These are phyloP conservation scores for Mortierella sp. DNA, from an alignment of 371 early-diverging fungal genomes.

Conservation along the genomic window DNA sequence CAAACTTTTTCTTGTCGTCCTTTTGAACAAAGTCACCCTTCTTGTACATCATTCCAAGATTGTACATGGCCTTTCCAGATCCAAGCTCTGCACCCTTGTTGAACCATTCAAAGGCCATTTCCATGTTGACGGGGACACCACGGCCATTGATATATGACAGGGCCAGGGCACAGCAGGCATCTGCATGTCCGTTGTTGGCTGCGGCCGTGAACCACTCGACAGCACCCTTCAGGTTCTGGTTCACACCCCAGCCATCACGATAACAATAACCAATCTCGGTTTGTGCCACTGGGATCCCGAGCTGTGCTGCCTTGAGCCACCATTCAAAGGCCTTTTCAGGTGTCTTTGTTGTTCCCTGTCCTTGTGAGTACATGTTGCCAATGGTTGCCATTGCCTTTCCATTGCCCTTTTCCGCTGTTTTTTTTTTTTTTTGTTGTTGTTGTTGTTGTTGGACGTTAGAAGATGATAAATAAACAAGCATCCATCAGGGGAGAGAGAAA, in stretches of 20 bases:
- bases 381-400: slow-evolving; percentile 51
- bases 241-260: slow-evolving; percentile 47
- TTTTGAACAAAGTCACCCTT: slow-evolving; percentile 77
- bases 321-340: slow-evolving; percentile 49
- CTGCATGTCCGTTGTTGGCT: slow-evolving; percentile 49
- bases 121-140: slow-evolving; percentile 70
- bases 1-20: slow-evolving; percentile 55
- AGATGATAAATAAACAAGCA: too few relatives aligned
- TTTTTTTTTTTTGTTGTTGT: too few relatives aligned
- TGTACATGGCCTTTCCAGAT: slow-evolving; percentile 86
- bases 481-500: too few relatives aligned
- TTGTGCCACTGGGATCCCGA: slow-evolving; percentile 44
- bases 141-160: slow-evolving; percentile 78
- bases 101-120: slow-evolving; percentile 81
- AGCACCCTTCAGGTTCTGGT: slow-evolving; percentile 46
- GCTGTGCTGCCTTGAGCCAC: slow-evolving; percentile 52
- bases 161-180: slow-evolving; percentile 45
- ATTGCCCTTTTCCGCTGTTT: slow-evolving; percentile 47
- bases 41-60: slow-evolving; percentile 88
- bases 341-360: slow-evolving; percentile 40
- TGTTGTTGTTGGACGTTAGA: neutral
- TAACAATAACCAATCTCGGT: slow-evolving; percentile 52
- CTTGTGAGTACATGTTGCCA: slow-evolving; percentile 49
- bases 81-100: slow-evolving; percentile 79
- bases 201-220: slow-evolving; percentile 50